These are phyloP conservation scores for Plasmodium falciparum DNA, from an alignment of 169 alveolate species.

Conservation along the genomic window DNA sequence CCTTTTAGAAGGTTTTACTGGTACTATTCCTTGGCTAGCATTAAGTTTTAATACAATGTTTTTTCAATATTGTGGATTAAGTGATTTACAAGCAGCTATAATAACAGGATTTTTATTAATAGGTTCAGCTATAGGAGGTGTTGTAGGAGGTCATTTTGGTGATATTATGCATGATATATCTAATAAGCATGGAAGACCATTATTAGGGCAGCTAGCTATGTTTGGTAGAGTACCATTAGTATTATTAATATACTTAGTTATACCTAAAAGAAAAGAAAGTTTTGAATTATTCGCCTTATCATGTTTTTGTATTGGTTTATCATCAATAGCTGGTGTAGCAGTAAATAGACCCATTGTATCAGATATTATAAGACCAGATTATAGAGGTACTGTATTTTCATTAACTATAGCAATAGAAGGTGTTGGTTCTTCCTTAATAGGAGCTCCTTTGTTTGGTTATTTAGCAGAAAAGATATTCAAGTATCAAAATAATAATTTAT, in stretches of 20 bases:
- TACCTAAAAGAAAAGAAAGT: slow-evolving; percentile 56
- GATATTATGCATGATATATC: slow-evolving; percentile 87
- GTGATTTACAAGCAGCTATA: slow-evolving; percentile 90
- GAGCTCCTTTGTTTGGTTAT: slow-evolving; percentile 92
- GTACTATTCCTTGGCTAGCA: slow-evolving; percentile 93
- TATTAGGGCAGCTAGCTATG: slow-evolving; percentile 84
- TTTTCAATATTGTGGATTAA: slow-evolving; percentile 91
- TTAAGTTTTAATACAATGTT: slow-evolving; percentile 91
- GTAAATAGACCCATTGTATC: slow-evolving; percentile 92
- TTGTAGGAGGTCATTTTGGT: slow-evolving; percentile 90
- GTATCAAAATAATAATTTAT: slow-evolving; percentile 84
- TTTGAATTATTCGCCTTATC: slow-evolving; percentile 61
- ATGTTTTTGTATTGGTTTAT: slow-evolving; percentile 88
- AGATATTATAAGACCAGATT: slow-evolving; percentile 91
- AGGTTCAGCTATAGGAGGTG: slow-evolving; percentile 93
- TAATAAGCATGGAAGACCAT: slow-evolving; percentile 90
- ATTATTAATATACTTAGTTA: slow-evolving; percentile 35
- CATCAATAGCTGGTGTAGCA: slow-evolving; percentile 93
- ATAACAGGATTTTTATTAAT: slow-evolving; percentile 87
- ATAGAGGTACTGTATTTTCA: slow-evolving; percentile 89
- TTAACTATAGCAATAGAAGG: slow-evolving; percentile 91
- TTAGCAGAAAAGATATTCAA: slow-evolving; percentile 91
- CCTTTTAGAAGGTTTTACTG: slow-evolving; percentile 87
- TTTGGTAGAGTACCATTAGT: slow-evolving; percentile 70
- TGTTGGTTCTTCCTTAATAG: slow-evolving; percentile 88